Base-by-base conservation (phyloP, 129 eudicot species). In the Escallonia rubra region DNA sequence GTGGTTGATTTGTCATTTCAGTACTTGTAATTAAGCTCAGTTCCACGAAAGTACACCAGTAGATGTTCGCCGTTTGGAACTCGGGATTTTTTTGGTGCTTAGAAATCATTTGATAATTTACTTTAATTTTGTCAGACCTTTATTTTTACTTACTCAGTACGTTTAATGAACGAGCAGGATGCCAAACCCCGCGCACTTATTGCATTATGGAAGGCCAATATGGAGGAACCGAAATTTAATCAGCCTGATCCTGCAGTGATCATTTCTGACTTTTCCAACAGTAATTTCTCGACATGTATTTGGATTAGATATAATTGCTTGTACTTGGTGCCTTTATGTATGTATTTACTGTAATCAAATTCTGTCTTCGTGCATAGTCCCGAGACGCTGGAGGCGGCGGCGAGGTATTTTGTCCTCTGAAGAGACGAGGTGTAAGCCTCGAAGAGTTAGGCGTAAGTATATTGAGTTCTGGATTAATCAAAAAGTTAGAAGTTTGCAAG, bases 151-250 rank as follows among this genome's bases (percentile, higher is more conserved):
- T 66, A 7, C 12, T 34, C 13, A 39, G 46, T 39, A 45, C 23
- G 62, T 69, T 54, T 82, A 41, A 12, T 67, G 23, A 59, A 59
- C 66, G 43, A 74, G 67, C 83, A 93, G 99, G 99, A 94, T 68
- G 95, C 97, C 23, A 85, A 87, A 68, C 99, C 99, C 39, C 93
- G 89, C 44, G 61, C 83, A 4, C 68, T 82, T 56, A 57, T 89
- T 66, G 83, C 95, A 50, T 76, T 94, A 43, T 90, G 90, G 96
- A 94, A 85, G 83, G 92, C 93, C 70, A 85, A 83, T 70, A 74
- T 94, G 82, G 97, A 87, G 57, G 96, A 94, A 73, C 85, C 90
- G 15, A 83, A 85, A 15, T 77, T 86, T 61, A 75, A 76, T 82
- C 96, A 76, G 73, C 75, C 85, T 75, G 91, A 86, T 82, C 90